phyloP scores from a whole-genome alignment of 164 flowering plant species.

The Chimonanthus salicifolius region DNA sequence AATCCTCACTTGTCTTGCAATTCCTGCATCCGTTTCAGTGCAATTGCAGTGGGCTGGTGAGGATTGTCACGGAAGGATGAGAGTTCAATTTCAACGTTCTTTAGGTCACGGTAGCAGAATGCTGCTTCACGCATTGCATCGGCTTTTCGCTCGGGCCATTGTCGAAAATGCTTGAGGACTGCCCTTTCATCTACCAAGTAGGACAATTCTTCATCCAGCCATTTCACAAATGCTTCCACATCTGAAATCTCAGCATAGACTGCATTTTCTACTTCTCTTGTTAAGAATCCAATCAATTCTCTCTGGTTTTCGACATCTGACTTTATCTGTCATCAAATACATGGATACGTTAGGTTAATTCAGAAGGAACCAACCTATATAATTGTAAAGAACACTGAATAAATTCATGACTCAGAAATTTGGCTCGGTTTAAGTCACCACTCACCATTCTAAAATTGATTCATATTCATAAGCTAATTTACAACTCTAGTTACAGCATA shows the following conservation, averaged over 20 bases:
- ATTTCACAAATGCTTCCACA: constrained; percentile 68
- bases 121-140: constrained; percentile 81
- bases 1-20: constrained; percentile 72
- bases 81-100: constrained; percentile 48
- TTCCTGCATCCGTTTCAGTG: constrained; percentile 48
- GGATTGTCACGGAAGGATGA: constrained; percentile 40
- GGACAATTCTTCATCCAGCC: constrained; percentile 66
- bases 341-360: neutral
- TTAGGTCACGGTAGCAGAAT: constrained; percentile 57
- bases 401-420: no score
- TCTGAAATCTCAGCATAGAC: constrained; percentile 45
- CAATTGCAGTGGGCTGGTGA: constrained; percentile 33
- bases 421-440: no score
- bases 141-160: constrained; percentile 82
- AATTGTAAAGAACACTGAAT: no score
- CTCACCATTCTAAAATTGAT: no score
- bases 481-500: no score
- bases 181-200: constrained; percentile 77
- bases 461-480: no score
- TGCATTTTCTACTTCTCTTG: constrained; percentile 51
- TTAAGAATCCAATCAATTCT: constrained; percentile 43
- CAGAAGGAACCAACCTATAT: neutral
- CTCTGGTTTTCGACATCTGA: constrained; percentile 60
- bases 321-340: constrained; percentile 20
- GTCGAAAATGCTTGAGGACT: constrained; percentile 71